A percentile compares a stretch with the other conserved stretches of the same genome.
These are phyloP conservation scores for Fennellomyces sp. DNA, from an alignment of 371 early-diverging fungal genomes.

Conservation along the genomic window DNA sequence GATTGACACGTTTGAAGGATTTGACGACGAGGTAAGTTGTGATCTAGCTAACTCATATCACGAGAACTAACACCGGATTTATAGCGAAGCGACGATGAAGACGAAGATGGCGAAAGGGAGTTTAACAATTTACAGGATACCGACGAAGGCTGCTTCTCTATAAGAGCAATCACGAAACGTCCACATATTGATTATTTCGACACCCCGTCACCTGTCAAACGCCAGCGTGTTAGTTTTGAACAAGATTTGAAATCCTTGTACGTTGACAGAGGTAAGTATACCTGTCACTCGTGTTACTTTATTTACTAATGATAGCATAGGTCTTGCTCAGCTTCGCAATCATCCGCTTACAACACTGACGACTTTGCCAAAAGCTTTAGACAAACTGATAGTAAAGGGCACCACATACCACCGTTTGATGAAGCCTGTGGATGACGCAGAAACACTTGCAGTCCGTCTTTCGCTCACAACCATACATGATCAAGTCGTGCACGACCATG, in stretches of 20 bases:
- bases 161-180: background rate
- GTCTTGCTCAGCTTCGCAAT: conserved; percentile 1
- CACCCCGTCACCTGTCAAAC: background rate
- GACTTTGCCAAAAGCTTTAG: background rate
- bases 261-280: background rate
- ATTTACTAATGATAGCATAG: background rate
- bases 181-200: background rate
- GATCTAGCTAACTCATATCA: background rate
- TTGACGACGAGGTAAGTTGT: background rate
- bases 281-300: background rate
- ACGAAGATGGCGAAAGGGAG: background rate
- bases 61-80: background rate
- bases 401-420: background rate
- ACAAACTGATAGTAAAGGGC: background rate
- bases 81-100: background rate
- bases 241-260: background rate
- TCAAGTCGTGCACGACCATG: background rate
- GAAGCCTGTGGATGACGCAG: background rate
- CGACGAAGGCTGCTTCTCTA: background rate
- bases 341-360: background rate
- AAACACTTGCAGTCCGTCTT: background rate
- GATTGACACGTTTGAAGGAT: background rate
- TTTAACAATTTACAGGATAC: background rate
- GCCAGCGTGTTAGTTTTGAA: background rate
- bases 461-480: background rate